Conservation (phyloP, 345 rosid species). For the Turritis glabra region DNA sequence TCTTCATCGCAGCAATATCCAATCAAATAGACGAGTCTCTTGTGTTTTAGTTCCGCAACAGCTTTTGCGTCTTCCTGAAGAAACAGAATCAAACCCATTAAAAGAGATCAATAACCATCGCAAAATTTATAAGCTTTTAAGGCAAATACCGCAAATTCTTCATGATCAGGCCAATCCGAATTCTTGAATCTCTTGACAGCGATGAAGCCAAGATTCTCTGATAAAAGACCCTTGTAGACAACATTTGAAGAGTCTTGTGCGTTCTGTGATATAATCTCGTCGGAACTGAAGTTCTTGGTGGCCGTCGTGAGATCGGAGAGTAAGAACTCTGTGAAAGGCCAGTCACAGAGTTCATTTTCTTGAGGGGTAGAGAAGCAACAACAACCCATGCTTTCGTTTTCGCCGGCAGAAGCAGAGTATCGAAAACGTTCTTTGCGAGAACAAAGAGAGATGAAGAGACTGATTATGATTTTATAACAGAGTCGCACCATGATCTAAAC, state of each 20-base stretch:
- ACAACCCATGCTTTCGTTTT: not conserved
- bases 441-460: not conserved
- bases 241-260: constrained; percentile 34
- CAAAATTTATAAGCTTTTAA: not conserved
- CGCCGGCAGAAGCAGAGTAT: not conserved
- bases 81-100: not conserved
- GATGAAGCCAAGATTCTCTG: constrained; percentile 48
- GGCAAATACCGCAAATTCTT: constrained; percentile 54
- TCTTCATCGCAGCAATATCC: not conserved
- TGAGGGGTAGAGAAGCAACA: not conserved
- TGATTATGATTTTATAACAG: not conserved
- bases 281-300: constrained; percentile 56
- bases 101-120: not conserved
- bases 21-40: not conserved
- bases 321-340: constrained; percentile 41
- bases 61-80: not conserved
- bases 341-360: not conserved
- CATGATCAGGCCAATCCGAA: constrained; percentile 68
- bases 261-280: constrained; percentile 53
- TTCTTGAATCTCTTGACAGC: constrained; percentile 65
- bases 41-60: not conserved
- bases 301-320: constrained; percentile 56
- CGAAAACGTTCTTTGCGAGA: not conserved
- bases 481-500: not conserved
- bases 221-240: constrained; percentile 62